Evolutionary conservation across 345 rosid genomes (phyloP).

Genomic region (Bretschneidera sinensis): DNA sequence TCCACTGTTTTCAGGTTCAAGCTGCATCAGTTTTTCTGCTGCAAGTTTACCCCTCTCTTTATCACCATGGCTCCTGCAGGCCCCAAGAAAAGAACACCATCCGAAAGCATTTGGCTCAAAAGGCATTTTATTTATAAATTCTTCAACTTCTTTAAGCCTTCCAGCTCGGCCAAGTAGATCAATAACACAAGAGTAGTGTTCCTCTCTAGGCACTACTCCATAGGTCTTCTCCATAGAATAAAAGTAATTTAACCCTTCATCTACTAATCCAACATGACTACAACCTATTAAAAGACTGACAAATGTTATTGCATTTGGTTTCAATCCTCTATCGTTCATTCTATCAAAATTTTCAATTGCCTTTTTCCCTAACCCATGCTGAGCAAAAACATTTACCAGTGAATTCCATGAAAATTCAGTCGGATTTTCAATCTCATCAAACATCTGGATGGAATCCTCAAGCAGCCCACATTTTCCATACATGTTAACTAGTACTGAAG

Average conservation of each 20-base stretch:
- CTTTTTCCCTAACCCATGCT: constrained; percentile 16
- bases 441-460: constrained; percentile 11
- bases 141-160: constrained; percentile 23
- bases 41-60: constrained; percentile 30
- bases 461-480: constrained; percentile 18
- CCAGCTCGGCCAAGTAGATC: constrained; percentile 36
- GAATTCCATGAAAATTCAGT: constrained; percentile 17
- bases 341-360: constrained; percentile 4
- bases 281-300: constrained; percentile 32
- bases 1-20: constrained; percentile 35
- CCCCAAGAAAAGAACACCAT: constrained; percentile 37
- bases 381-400: constrained; percentile 12
- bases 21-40: constrained; percentile 29
- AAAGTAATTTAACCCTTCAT: constrained; percentile 28
- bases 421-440: constrained; percentile 7
- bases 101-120: constrained; percentile 29
- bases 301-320: constrained; percentile 17
- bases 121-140: constrained; percentile 31
- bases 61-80: constrained; percentile 32
- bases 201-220: constrained; percentile 21
- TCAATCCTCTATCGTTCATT: constrained; percentile 4
- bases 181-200: constrained; percentile 33
- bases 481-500: constrained; percentile 15
- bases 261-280: constrained; percentile 32
- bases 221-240: constrained; percentile 21